Evolutionary conservation across 1,139 yeast species (phyloP).

Genomic region (Pichiaceae sp.): DNA sequence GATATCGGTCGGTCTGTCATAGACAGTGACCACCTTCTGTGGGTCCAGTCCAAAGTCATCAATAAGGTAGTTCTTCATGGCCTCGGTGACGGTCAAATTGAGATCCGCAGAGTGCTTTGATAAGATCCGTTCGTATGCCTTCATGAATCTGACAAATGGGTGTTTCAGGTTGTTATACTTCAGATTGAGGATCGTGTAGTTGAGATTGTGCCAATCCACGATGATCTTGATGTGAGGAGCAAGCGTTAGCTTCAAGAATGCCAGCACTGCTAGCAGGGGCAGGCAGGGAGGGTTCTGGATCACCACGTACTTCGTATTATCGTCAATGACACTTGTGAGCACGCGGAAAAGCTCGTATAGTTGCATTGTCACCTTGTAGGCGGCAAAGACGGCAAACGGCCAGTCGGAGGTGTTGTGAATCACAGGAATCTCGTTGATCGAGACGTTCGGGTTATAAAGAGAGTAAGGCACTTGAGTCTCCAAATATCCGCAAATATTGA

Average conservation of each 20-base stretch:
- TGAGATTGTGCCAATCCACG: slow-evolving; percentile 96
- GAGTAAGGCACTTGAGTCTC: slow-evolving; percentile 49
- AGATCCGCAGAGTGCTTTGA: slow-evolving; percentile 51
- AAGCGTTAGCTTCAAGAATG: slow-evolving; percentile 41
- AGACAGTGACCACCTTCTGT: slow-evolving; percentile 38
- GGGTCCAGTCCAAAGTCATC: slow-evolving; percentile 41
- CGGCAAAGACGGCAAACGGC: slow-evolving; percentile 55
- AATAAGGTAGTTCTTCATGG: slow-evolving; percentile 57
- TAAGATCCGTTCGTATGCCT: slow-evolving; percentile 46
- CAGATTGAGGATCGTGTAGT: slow-evolving; percentile 72
- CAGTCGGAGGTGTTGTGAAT: slow-evolving; percentile 33
- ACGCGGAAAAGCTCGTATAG: slow-evolving; percentile 35
- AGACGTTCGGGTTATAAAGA: slow-evolving; percentile 39
- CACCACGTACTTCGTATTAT: slow-evolving; percentile 49
- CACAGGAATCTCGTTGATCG: slow-evolving; percentile 39
- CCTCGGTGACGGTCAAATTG: slow-evolving; percentile 73
- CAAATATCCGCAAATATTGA: slow-evolving; percentile 78
- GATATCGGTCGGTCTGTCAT: slow-evolving; percentile 68
- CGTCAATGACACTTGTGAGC: slow-evolving; percentile 49
- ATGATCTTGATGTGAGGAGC: slow-evolving; percentile 57
- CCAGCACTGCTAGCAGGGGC: slow-evolving; percentile 64
- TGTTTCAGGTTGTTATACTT: slow-evolving; percentile 47
- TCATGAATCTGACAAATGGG: slow-evolving; percentile 55
- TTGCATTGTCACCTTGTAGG: slow-evolving; percentile 53
- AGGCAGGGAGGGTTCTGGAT: slow-evolving; percentile 92